Percentiles rank a stretch among this genome's conserved stretches.
These are phyloP conservation scores for Dissophora globulifera DNA, from an alignment of 192 early-diverging fungal species.

Conservation along the genomic window DNA sequence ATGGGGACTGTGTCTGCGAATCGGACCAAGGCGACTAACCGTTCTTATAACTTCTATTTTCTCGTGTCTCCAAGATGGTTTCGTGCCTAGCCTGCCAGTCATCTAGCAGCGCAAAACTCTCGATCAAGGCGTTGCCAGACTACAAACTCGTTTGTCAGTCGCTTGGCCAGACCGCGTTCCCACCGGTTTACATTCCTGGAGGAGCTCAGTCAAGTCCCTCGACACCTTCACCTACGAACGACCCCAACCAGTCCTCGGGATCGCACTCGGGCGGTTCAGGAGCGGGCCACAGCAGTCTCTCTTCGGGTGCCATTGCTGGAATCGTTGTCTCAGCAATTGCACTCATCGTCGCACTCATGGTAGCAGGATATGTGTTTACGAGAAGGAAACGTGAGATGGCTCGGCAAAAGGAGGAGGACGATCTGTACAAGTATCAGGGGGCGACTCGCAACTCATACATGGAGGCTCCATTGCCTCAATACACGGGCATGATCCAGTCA, in stretches of 20 bases:
- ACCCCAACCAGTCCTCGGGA: background rate
- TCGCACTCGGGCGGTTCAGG: background rate
- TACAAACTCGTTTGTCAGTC: slow-evolving; percentile 15
- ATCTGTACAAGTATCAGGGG: slow-evolving; percentile 37
- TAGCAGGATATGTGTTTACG: slow-evolving; percentile 38
- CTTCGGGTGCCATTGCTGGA: slow-evolving; percentile 41
- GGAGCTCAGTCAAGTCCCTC: no score
- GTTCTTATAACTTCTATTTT: background rate
- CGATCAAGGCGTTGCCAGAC: background rate
- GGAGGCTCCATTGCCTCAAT: slow-evolving; percentile 35
- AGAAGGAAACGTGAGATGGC: slow-evolving; percentile 25
- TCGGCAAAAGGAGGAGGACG: slow-evolving; percentile 32
- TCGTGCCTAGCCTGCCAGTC: slow-evolving; percentile 10
- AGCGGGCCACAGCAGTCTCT: slow-evolving; percentile 15
- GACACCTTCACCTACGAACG: no score
- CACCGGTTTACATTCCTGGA: slow-evolving; percentile 3
- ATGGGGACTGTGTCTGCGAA: no score
- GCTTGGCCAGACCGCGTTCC: background rate
- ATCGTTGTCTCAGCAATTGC: slow-evolving; percentile 39
- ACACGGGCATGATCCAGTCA: slow-evolving; percentile 40
- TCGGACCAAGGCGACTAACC: no score
- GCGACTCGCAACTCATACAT: slow-evolving; percentile 30
- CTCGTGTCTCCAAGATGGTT: background rate
- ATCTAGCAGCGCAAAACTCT: background rate
- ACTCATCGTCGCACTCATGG: slow-evolving; percentile 27